Base-by-base conservation (phyloP, 2,329 filamentous ascomycete genomes). In the Ophiostoma ips region DNA sequence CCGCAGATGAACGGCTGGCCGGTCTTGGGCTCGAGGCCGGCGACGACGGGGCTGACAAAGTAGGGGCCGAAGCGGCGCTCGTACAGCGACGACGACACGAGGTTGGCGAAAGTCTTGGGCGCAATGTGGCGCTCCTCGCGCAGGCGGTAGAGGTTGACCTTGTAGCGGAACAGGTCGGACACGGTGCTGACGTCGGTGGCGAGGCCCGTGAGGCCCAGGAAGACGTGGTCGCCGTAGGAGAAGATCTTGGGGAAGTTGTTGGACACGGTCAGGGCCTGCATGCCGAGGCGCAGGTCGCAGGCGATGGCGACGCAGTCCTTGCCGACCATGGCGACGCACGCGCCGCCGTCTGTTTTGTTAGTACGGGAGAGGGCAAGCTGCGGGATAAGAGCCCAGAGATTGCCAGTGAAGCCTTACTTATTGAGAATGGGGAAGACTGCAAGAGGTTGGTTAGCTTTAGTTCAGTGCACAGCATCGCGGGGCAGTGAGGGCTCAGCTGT, bases 191-290 rank as follows among this genome's bases (percentile, higher is more conserved):
- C 88, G 67, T 98, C 92, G 60, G 92, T 98, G 54, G 92, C 92
- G 48, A 98, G 85, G 50, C 92, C 92, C 5, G 92, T 96, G 54
- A 98, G 81, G 51, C 92, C 92, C 34, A 98, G 84, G 70, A 94
- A 95, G 61, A 92, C 87, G 63, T 58, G 52, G 63, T 90, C 87
- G 63, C 87, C 88, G 76, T 94, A 96, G 68, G 84, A 81, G 81
- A 96, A 96, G 76, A 98, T 87, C 76, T 98, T 98, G 73, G 92
- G 92, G 76, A 96, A 96, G 83, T 96, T 92, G 82, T 98, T 98
- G 67, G 88, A 95, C 53, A 98, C 86, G 56, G 92, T 98, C 64
- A 98, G 77, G 64, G 92, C 79, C 73, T 98, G 92, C 64, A 96
- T 83, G 62, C 92, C 92, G 58, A 98, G 87, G 57, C 92, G 90